Percentiles rank a stretch among this genome's conserved stretches.
phyloP scores from a whole-genome alignment of 192 early-diverging fungal species.

The Rhizophagus clarus region DNA sequence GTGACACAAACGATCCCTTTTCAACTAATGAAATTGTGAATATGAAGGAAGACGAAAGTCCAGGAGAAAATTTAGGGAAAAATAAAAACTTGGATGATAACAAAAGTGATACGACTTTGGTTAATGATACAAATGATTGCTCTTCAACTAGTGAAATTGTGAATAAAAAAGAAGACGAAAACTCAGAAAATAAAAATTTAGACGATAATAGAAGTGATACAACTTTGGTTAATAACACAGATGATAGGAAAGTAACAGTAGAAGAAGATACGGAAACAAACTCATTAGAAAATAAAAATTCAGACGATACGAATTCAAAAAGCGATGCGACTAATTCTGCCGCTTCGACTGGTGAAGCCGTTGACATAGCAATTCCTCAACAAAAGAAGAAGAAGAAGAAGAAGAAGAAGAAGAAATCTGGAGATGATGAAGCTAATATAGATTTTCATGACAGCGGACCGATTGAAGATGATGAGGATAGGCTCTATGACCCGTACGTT shows the following conservation, averaged over 20 bases:
- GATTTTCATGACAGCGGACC: slow-evolving; percentile 46
- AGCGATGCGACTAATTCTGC: not conserved
- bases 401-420: slow-evolving; percentile 44
- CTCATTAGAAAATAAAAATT: not conserved
- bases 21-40: not conserved
- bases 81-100: not conserved
- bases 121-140: no score
- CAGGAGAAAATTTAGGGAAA: not conserved
- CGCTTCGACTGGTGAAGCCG: not conserved
- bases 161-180: not conserved
- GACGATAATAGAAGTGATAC: no score
- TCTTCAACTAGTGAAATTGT: no score
- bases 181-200: not conserved
- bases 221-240: no score
- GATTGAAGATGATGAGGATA: slow-evolving; percentile 4
- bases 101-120: no score
- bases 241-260: not conserved
- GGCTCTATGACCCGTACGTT: slow-evolving; percentile 21
- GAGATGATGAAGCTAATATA: slow-evolving; percentile 47
- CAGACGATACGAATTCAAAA: not conserved
- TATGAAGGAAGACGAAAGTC: not conserved
- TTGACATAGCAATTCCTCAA: slow-evolving; percentile 25
- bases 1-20: not conserved
- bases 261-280: not conserved
- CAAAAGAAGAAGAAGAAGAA: slow-evolving; percentile 43